These are phyloP conservation scores for Fraxinus velutina DNA, from an alignment of 305 asterid species.

Conservation along the genomic window DNA sequence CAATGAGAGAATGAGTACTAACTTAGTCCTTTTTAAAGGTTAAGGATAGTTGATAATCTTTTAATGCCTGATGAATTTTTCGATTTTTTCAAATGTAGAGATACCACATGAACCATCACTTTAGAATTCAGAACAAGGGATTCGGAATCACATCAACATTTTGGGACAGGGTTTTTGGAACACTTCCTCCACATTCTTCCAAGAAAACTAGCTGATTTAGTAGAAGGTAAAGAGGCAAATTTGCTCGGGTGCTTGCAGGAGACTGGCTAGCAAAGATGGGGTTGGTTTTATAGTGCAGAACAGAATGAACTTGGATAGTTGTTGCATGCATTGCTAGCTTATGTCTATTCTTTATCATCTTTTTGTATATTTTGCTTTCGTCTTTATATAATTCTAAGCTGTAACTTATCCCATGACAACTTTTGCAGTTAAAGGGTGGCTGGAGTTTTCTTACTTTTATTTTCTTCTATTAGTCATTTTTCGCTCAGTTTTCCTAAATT, in stretches of 20 bases:
- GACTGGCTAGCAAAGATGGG: conserved; percentile 16
- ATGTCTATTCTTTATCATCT: conserved; percentile 3
- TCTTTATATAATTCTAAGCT: neutral
- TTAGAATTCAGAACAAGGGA: conserved; percentile 59
- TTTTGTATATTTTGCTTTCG: neutral
- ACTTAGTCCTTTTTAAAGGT: neutral
- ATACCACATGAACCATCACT: conserved; percentile 80
- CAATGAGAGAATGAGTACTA: neutral
- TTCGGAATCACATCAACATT: conserved; percentile 71
- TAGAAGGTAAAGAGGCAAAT: neutral
- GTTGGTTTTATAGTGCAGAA: neutral
- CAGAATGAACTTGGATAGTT: conserved; percentile 10
- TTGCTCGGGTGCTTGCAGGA: neutral
- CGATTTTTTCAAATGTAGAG: conserved; percentile 34
- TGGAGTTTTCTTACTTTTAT: neutral
- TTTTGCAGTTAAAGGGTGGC: conserved; percentile 16
- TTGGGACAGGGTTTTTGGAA: conserved; percentile 75
- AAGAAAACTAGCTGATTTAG: conserved; percentile 34
- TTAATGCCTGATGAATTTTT: neutral
- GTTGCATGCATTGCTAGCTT: neutral
- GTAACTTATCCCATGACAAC: neutral
- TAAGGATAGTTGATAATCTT: neutral
- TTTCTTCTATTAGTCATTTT: too few relatives aligned
- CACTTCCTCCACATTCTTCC: conserved; percentile 48
- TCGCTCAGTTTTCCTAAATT: neutral